Conservation (phyloP, 2,329 filamentous ascomycete genomes). For the Madurella fahalii region DNA sequence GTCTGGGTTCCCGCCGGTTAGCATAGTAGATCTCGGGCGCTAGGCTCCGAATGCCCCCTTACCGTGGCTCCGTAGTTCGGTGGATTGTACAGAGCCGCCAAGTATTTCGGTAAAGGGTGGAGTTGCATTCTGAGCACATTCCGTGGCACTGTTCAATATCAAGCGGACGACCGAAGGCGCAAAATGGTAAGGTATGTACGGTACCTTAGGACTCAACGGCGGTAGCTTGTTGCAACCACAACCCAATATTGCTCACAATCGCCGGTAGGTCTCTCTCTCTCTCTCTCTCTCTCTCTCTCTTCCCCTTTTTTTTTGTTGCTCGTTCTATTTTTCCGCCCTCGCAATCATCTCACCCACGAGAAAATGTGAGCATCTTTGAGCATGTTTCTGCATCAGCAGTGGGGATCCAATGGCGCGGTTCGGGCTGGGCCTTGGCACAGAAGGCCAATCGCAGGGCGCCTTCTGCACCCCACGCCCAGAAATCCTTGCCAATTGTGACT, state of each 20-base stretch:
- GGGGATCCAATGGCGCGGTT: not conserved
- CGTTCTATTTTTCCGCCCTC: not conserved
- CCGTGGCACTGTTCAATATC: not conserved
- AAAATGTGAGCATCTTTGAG: slow-evolving; percentile 25
- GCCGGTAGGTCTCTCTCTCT: too few relatives aligned
- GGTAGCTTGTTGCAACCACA: not conserved
- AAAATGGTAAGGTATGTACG: not conserved
- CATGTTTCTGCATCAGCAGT: slow-evolving; percentile 19
- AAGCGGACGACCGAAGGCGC: not conserved
- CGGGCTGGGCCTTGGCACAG: not conserved
- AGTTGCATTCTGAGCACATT: slow-evolving; percentile 6
- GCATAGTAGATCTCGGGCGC: slow-evolving; percentile 7
- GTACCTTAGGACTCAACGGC: not conserved
- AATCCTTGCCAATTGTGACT: too few relatives aligned
- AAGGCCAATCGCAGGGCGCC: slow-evolving; percentile 1
- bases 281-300: too few relatives aligned
- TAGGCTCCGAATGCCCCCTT: slow-evolving; percentile 1
- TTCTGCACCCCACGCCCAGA: too few relatives aligned
- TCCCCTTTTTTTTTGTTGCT: not conserved
- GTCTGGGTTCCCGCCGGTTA: not conserved
- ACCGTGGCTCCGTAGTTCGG: not conserved
- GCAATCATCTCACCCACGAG: not conserved
- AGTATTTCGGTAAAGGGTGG: slow-evolving; percentile 1
- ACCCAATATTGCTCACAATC: too few relatives aligned
- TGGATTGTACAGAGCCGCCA: not conserved